Percentiles rank a stretch among this genome's conserved stretches.
Evolutionary conservation across 345 rosid genomes (phyloP).

Genomic region (Stellera chamaejasme): DNA sequence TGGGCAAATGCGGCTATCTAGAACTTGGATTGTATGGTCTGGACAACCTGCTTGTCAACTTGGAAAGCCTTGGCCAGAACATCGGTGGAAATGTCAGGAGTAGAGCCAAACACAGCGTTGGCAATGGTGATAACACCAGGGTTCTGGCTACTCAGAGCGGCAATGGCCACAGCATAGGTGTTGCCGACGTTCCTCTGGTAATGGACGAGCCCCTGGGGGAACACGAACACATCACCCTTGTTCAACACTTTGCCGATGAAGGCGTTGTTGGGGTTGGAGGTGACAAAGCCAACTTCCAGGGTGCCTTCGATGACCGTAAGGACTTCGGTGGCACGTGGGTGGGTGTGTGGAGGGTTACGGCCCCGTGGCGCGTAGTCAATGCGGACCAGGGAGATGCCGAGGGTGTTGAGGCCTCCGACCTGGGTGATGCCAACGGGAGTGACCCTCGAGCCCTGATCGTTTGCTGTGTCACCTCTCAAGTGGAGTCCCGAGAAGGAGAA

Average conservation of each 20-base stretch:
- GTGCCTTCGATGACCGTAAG: conserved; percentile 13
- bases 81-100: not conserved
- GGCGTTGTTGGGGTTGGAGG: conserved; percentile 14
- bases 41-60: not conserved
- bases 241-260: conserved; percentile 9
- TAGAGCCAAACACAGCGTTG: not conserved
- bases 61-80: not conserved
- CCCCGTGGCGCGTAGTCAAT: conserved; percentile 11
- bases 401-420: conserved; percentile 19
- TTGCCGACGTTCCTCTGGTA: no score
- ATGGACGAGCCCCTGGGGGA: no score
- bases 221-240: no score
- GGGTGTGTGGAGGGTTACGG: conserved; percentile 20
- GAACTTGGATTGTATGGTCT: not conserved
- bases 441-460: conserved; percentile 6
- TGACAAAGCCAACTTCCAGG: conserved; percentile 17
- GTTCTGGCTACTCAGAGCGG: no score
- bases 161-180: no score
- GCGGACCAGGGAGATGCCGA: conserved; percentile 10
- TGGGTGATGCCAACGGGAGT: not conserved
- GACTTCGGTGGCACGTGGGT: conserved; percentile 16
- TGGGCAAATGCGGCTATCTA: not conserved
- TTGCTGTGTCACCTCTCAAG: conserved; percentile 13
- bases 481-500: conserved; percentile 15
- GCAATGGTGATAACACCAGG: not conserved